Base-by-base conservation (phyloP, 495 filamentous ascomycete genomes). In the Terfezia claveryi region DNA sequence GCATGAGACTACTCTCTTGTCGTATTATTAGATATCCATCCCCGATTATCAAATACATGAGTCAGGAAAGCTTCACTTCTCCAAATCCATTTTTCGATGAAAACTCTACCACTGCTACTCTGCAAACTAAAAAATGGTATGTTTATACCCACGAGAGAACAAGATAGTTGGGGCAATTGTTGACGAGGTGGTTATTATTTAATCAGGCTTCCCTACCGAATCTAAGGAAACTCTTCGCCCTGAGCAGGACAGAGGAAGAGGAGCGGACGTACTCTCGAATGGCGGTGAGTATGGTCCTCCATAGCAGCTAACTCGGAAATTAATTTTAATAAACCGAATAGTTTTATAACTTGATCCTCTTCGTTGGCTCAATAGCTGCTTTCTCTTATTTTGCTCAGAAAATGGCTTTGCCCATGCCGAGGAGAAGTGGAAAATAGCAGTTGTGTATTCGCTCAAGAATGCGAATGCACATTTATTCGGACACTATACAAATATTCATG, bases 261-360 rank as follows among this genome's bases (percentile, higher is more conserved):
- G 91, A 98, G 68, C 83, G 88, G 67, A 83, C 84, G 52, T 89
- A 95, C 62, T 96, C 92, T 6, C 75, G 91, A 56, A 92, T 79
- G 66, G 91, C 91, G 44, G 91, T 96, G 71, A 62, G 82, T 70
- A 20, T 55, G 27, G 23, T 49, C 20, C 53, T n/a, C n/a, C 8
- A 44, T 38, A 23, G n/a, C 51, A 37, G 36, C 20, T 44, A 53
- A 38, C 61, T 65, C 8, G 61, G 58, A 23, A 12, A 38, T 7
- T 5, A 53, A 8, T 49, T 37, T 51, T 63, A 49, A 66, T 50
- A 37, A 23, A 5, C 27, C 5, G 36, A 10, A 38, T 64, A 95
- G 91, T 98, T 98, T 68, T 98, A 96, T 71, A 96, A 96, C 64
- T 76, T 94, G 4, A 85, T 94, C 2, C 74, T 96, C 2, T 98